Base-by-base conservation (phyloP, 768 basidiomycete species). In the Coprinopsis strossmayeri region DNA sequence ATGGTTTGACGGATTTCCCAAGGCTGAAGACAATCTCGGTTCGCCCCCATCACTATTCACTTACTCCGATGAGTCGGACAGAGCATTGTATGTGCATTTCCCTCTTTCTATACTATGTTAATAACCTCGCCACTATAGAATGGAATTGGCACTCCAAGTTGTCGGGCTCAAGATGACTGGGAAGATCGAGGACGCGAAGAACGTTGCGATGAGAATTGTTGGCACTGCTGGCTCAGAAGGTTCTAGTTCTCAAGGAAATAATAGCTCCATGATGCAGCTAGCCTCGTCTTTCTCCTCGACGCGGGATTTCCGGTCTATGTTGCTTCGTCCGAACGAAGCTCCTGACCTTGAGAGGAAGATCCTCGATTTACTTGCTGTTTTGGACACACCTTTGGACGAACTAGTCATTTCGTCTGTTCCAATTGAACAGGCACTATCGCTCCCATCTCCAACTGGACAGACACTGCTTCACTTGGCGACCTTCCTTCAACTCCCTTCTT, bases 161-260 rank as follows among this genome's bases (percentile, higher is more conserved):
- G 92, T 97, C 15, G 94, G 94, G 0, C 70, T 96, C 54, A 93
- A 95, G 71, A 94, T 96, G 90, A 95, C 92, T 0, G 93, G 93
- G 41, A 88, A 92, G 59, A 83, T 95, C 24, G 91, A 94, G 57
- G 90, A 93, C 46, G 92, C 93, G 2, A 86, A 89, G 64, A 88
- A 91, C 50, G 87, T 96, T 30, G 93, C 93, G 12, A 83, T 93
- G 79, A 79, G 92, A 25, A 96, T 96, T 55, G 89, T 96, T 25
- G 86, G 88, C 32, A 84, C 73, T 47, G 70, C 81, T n/a, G 79
- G 77, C 21, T 66, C 68, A 25, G 80, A 84, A 45, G 67, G 68
- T 45, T 66, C 76, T 2, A 65, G 72, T 13, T 60, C 71, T 5
- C 68, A 63, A 39, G 61, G 57, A 45, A 61, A 62, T 44, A 59